Evolutionary conservation across 2,329 filamentous ascomycete genomes (phyloP), one percentile per base, ranked within the genome.

Genomic region (Neophaeococcomyces aloes): DNA sequence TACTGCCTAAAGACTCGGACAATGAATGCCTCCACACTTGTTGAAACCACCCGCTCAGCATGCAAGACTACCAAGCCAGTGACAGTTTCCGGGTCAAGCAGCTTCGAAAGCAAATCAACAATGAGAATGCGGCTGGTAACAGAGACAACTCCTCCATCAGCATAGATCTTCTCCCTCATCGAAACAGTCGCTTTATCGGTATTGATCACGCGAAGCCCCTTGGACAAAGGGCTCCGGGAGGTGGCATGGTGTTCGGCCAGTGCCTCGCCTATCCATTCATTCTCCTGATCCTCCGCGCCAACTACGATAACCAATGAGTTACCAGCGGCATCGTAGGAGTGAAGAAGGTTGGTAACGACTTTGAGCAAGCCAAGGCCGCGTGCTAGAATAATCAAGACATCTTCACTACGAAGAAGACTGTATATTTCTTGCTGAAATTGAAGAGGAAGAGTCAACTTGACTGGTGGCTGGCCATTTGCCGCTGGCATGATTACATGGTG

Each of bases 351-450:
- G n/a, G 86, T 93, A 58, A 95, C 76, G 45, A 98, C 77, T 53
- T 87, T 86, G 61, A 95, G 77, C 35, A 96, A 79, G 55, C 91
- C 91, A 37, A 98, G 80, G 54, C 91, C 91, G 42, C 86, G 84
- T 32, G 89, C 91, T 44, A 96, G 76, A 43, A 98, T 74, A 56
- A 96, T 83, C 52, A 98, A 80, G 65, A 93, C 83, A 83, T 98
- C 91, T 68, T 95, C 85, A 48, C 79, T 71, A 51, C 86, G 82
- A 53, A 94, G 78, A 66, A 91, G 84, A 62, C 84, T 86, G 69
- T 96, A 96, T 57, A 96, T 78, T 59, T 86, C 82, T 69, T 96
- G 88, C 69, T 98, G 91, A 64, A 93, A 98, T 72, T 87, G 72
- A 70, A 81, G 64, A 43, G 77, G 77, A 51, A 81, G 63, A 19